Evolutionary conservation across 176 grass and related monocot genomes (phyloP), one percentile per base, ranked within the genome.

Genomic region (Alopecurus myosuroides): DNA sequence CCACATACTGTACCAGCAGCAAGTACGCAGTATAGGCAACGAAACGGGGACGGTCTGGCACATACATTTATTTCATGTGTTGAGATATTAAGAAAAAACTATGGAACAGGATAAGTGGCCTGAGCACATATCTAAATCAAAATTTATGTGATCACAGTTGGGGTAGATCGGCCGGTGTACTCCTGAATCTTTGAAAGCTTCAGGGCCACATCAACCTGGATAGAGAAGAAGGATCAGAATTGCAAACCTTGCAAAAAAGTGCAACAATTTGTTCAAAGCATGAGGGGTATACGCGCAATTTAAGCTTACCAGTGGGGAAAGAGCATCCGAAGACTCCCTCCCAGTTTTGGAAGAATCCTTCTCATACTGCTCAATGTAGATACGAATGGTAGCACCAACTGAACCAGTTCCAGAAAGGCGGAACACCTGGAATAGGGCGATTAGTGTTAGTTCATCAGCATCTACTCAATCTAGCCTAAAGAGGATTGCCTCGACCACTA

Each of bases 361-460:
- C 89, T 96, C 93, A 51, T 99, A 96, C 84, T 99, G 93, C 80
- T 99, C 97, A 62, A 99, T 94, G 86, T 99, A 99, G 17, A 99
- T 88, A 35, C 97, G 88, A 55, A 99, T 94, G 9, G 97, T 99
- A 10, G 97, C 97, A 48, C 97, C 97, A 29, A 84, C 97, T 23
- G 97, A 96, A 37, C 93, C 97, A 56, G 97, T 99, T 71, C 97
- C 93, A 80, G 97, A 99, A 34, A 99, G 88, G 23, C 93, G 97
- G 91, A 92, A 99, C 77, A 99, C 91, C 97, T 98, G 72, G 9
- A 88, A 86, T 22, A 40, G 60, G 23, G 50, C 62, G 9, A 88
- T 34, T 77, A 30, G 52, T 31, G 29, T 87, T 78, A 89, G 31
- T 66, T 87, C 49, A 80, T 4, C 55, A 70, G 30, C 18, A 65